phyloP scores from a whole-genome alignment of 108 stramenopile species.

The Chaetoceros muelleri region DNA sequence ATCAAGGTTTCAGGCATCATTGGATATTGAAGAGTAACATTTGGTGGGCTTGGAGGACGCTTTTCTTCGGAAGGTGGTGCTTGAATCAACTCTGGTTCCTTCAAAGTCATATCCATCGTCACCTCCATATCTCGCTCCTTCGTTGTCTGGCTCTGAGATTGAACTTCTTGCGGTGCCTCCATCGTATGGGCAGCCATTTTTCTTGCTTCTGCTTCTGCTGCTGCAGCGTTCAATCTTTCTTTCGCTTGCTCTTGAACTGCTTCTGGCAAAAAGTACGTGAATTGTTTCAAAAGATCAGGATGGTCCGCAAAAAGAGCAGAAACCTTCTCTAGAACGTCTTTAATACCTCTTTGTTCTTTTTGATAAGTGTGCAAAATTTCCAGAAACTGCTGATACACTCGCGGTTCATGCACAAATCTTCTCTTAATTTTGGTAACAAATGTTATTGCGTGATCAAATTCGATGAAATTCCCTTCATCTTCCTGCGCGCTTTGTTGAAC shows the following conservation, averaged over 20 bases:
- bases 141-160: neutral
- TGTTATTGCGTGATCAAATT: constrained; percentile 90
- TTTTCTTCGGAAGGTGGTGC: neutral
- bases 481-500: constrained; percentile 3
- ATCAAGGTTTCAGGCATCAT: constrained; percentile 47
- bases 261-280: constrained; percentile 91
- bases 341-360: constrained; percentile 89
- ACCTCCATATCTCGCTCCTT: neutral
- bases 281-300: constrained; percentile 86
- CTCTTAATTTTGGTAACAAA: constrained; percentile 91
- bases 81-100: neutral
- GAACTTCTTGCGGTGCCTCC: constrained; percentile 19
- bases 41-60: constrained; percentile 2
- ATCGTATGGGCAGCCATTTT: constrained; percentile 49
- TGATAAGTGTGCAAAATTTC: constrained; percentile 93
- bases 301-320: constrained; percentile 84
- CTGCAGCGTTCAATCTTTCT: constrained; percentile 73
- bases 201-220: constrained; percentile 77
- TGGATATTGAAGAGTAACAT: constrained; percentile 5
- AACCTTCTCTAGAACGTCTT: constrained; percentile 88
- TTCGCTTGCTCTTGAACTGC: constrained; percentile 89
- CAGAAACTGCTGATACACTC: constrained; percentile 80
- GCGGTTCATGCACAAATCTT: constrained; percentile 80
- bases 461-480: constrained; percentile 42
- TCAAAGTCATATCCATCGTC: neutral